Conservation (phyloP, 2,329 filamentous ascomycete species). For the Scytalidium lignicola region DNA sequence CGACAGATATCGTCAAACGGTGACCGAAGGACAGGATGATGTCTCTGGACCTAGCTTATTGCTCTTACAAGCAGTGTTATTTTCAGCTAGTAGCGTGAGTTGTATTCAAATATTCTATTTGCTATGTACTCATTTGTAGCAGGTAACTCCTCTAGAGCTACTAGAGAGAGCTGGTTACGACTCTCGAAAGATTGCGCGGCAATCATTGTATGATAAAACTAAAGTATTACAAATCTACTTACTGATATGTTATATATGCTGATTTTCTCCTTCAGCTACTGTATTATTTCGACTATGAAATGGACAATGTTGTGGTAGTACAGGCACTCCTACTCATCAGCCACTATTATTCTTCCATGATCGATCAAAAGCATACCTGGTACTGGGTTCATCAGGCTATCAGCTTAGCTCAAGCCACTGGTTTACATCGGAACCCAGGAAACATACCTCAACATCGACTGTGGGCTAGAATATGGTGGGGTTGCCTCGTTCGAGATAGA, state of each 20-base stretch:
- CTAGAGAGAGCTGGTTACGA: conserved; percentile 7
- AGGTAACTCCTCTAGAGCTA: conserved; percentile 9
- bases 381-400: conserved; percentile 18
- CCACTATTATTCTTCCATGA: conserved; percentile 18
- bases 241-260: not conserved
- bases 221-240: not conserved
- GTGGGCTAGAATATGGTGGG: conserved; percentile 18
- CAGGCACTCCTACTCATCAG: conserved; percentile 16
- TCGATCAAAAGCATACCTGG: conserved; percentile 20
- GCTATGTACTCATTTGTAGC: not conserved
- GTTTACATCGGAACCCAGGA: conserved; percentile 10
- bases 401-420: conserved; percentile 13
- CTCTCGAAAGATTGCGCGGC: conserved; percentile 2
- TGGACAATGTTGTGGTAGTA: conserved; percentile 12
- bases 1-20: conserved; percentile 3
- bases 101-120: not conserved
- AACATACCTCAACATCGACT: conserved; percentile 10
- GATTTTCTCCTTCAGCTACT: conserved; percentile 8
- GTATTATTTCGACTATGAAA: conserved; percentile 15
- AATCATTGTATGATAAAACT: not conserved
- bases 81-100: conserved; percentile 2
- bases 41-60: conserved; percentile 1
- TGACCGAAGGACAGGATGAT: not conserved
- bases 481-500: conserved; percentile 14
- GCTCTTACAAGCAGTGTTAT: conserved; percentile 1